Base-by-base conservation (phyloP, 164 flowering plant species). In the Annona squamosa region DNA sequence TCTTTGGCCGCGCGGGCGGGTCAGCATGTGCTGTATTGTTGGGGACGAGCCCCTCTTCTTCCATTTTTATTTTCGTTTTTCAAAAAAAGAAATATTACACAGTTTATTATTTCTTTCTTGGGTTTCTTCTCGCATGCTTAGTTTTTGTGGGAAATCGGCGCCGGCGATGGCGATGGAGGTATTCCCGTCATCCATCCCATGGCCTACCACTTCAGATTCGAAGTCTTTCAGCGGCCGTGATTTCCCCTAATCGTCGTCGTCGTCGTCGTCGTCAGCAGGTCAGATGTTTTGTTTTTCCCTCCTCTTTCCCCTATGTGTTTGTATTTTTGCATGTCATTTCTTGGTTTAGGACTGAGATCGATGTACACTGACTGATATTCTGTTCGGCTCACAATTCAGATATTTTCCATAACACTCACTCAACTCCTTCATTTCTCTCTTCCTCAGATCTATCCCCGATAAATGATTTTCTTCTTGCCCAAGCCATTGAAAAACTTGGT, bases 121-220 rank as follows among this genome's bases (percentile, higher is more conserved):
- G 37, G 37, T 26, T 26, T 26, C 37, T 26, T 26, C 37, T 26
- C 37, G 37, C 37, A 26, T 26, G 37, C 13, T 44, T 9, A 77
- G 71, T 79, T 85, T 73, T 78, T 70, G 73, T 65, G 37, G 72
- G 82, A 81, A 76, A 67, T 75, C 47, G 74, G 80, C 78, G 73
- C 45, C 71, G 74, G 70, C 68, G 12, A 26, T 26, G 73, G 71
- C 61, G 82, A 76, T 70, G 78, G 65, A 82, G 83, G 83, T 75
- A 26, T 26, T 26, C 37, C 37, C 37, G 37, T 26, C 37, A 26
- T 26, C 37, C 75, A 61, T 76, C 71, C 72, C 77, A 82, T 83
- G 85, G 85, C 76, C 37, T 26, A 26, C 75, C 76, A 78, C 75
- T 74, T 71, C 75, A 44, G 77, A 78, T 79, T 78, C 84, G 77